Evolutionary conservation across 345 rosid species (phyloP), one percentile per base, ranked within the genome.

Genomic region (Kernera saxatilis): DNA sequence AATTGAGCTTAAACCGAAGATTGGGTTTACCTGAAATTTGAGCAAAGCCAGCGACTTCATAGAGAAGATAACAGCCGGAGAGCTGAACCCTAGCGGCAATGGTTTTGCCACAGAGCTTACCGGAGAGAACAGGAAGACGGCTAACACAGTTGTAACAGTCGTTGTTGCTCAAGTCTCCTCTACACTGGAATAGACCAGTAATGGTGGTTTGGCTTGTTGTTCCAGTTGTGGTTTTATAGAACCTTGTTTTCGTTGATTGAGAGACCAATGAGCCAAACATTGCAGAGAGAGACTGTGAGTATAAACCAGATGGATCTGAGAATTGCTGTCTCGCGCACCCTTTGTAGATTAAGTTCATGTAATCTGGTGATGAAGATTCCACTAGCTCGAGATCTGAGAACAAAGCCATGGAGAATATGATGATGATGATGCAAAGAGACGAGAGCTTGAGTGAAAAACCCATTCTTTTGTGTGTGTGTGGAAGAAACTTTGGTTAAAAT

Each of bases 101-200:
- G 22, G 96, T 79, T 58, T 79, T 84, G 32, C 92, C 88, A 48
- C 99, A 94, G 48, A 89, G 85, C 66, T 86, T 87, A 80, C 84
- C 84, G 0, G 89, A 72, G 36, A 94, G 79, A 48, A 81, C 82
- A 13, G 99, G 99, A 29, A 94, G 86, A 67, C 80, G 80, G 83
- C 96, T 89, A 40, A 88, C 99, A 77, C 99, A 94, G 82, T 72
- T 85, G 85, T 91, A 89, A 77, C 99, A 94, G 69, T 87, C 98
- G 13, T 77, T 72, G 79, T 77, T 78, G 41, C 78, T 78, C 21
- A 94, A 87, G 73, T 94, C 99, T 23, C 98, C 99, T 70, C 98
- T 83, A 59, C 99, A 94, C 78, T 94, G 99, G 56, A 91, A 95
- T 18, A 94, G 87, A 13, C 99, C 99, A 39, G 86, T 89, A 35